phyloP scores from a whole-genome alignment of 2,329 filamentous ascomycete species.

The Lasiodiplodia theobromae region DNA sequence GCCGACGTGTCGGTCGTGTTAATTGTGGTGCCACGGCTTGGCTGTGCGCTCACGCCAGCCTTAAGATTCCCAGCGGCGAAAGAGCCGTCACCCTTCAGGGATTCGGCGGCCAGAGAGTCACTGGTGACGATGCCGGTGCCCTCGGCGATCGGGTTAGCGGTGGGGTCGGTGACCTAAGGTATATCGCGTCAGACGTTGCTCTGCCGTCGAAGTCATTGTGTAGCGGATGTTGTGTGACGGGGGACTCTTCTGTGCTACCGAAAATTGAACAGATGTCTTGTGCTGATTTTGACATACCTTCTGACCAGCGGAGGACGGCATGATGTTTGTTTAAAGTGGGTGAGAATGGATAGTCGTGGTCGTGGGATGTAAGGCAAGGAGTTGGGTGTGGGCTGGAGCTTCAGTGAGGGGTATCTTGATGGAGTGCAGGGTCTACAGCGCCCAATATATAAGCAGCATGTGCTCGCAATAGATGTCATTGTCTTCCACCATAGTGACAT shows the following conservation, averaged over 20 bases:
- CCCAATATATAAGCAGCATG: not conserved
- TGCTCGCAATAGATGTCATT: conserved; percentile 6
- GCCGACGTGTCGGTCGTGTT: conserved; percentile 64
- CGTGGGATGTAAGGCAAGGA: not conserved
- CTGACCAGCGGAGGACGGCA: conserved; percentile 32
- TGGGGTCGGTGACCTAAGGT: conserved; percentile 56
- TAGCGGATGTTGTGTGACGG: not conserved
- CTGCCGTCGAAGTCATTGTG: not conserved
- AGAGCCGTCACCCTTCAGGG: conserved; percentile 63
- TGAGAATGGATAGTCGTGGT: not conserved
- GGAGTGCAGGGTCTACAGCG: not conserved
- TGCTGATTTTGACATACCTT: conserved; percentile 31
- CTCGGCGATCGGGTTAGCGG: conserved; percentile 62
- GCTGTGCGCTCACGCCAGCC: conserved; percentile 58
- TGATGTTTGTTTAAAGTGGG: conserved; percentile 10
- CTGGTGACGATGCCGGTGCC: conserved; percentile 67
- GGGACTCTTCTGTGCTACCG: not conserved
- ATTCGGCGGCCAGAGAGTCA: conserved; percentile 81
- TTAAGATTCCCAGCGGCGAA: conserved; percentile 67
- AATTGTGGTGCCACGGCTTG: conserved; percentile 61
- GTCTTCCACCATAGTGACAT: conserved; percentile 1
- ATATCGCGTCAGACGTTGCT: conserved; percentile 34
- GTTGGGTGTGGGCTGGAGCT: not conserved
- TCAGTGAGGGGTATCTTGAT: not conserved
- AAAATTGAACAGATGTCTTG: conserved; percentile 18